Base-by-base conservation (phyloP, 2,329 filamentous ascomycete species). In the Penicillium sp. region DNA sequence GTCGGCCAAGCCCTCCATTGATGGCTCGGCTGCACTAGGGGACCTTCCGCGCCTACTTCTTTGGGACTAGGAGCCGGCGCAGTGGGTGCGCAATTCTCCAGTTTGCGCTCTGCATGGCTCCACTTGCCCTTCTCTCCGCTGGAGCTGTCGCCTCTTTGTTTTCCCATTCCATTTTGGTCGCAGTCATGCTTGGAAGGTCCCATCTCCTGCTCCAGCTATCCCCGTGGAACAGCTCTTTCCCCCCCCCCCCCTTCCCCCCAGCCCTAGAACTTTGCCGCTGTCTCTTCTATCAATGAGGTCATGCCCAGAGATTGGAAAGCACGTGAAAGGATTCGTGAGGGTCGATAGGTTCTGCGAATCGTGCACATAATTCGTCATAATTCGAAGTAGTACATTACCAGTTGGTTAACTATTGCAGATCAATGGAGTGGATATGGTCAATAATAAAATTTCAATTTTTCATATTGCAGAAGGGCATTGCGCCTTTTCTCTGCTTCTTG, bases 61-160 rank as follows among this genome's bases (percentile, higher is more conserved):
- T 51, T 55, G 45, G 53, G 59, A 62, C 65, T 65, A 68, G 67
- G 52, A 70, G 64, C 66, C 35, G 25, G 51, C 63, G 67, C 59
- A 61, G 60, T 65, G 68, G 66, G 63, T 65, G 59, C 61, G 65
- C 66, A 66, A 73, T 70, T 70, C 61, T 66, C 66, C 66, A 52
- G 55, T 16, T 55, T 42, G 52, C 22, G n/a, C 38, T 26, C 26
- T 53, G 51, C 37, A 26, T 26, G 52, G 35, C 61, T 62, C 60
- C 61, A 64, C 57, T 52, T 35, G 35, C 42, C 13, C 46, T 57
- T 59, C 42, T 48, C 13, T 35, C 35, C n/a, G 30, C 42, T 35
- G 42, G 55, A 59, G 54, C 52, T 61, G 38, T 55, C 37, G n/a
- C 6, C n/a, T 49, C 11, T 25, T 13, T 13, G 6, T 26, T 13